These are phyloP conservation scores for Musa balbisiana DNA, from an alignment of 202 grass and related monocot species.

Conservation along the genomic window DNA sequence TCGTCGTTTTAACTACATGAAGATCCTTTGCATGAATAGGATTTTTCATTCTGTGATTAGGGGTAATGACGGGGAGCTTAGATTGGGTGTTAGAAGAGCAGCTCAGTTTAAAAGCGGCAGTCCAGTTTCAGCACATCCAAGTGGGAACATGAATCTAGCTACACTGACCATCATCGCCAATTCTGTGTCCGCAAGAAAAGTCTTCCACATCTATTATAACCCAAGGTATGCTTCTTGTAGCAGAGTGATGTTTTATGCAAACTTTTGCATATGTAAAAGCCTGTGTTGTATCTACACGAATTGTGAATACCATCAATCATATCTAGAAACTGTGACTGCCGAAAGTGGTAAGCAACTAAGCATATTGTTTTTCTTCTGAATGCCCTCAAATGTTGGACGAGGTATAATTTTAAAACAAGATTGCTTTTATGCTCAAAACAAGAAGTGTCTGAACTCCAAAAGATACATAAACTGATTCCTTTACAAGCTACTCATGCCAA, in stretches of 20 bases:
- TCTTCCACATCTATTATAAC: constrained; percentile 72
- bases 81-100: constrained; percentile 83
- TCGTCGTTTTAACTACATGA: not conserved
- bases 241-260: no score
- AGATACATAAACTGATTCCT: not conserved
- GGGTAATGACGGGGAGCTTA: constrained; percentile 74
- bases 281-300: no score
- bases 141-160: constrained; percentile 31
- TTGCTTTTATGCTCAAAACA: not conserved
- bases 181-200: constrained; percentile 39
- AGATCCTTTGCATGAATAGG: not conserved
- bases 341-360: not conserved
- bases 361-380: not conserved
- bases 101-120: constrained; percentile 59
- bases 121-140: constrained; percentile 33
- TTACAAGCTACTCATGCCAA: not conserved
- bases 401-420: not conserved
- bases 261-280: no score
- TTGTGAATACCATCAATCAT: no score
- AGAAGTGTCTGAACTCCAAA: not conserved
- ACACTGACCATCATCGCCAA: constrained; percentile 36
- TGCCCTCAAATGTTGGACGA: not conserved
- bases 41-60: constrained; percentile 28
- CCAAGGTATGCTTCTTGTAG: constrained; percentile 51
- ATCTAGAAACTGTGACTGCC: not conserved